These are phyloP conservation scores for Cetraspora pellucida DNA, from an alignment of 192 early-diverging fungal genomes.

Conservation along the genomic window DNA sequence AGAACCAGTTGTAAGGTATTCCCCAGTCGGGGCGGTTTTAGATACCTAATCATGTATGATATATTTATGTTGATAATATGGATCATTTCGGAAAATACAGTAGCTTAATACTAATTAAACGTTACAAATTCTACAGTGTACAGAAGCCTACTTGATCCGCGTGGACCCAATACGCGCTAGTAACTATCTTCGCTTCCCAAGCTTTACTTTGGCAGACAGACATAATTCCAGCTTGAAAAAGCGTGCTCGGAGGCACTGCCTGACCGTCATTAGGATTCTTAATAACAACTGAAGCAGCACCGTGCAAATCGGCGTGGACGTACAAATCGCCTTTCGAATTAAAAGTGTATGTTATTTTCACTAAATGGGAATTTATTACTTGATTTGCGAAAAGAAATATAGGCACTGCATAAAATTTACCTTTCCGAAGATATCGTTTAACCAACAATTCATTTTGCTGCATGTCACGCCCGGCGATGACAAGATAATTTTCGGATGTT, in stretches of 20 bases:
- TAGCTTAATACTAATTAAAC: background rate
- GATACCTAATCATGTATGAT: constrained; percentile 52
- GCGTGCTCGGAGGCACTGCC: constrained; percentile 83
- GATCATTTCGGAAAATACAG: background rate
- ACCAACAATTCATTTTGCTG: constrained; percentile 93
- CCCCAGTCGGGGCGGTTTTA: constrained; percentile 89
- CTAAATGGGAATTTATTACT: constrained; percentile 46
- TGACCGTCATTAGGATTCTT: constrained; percentile 71
- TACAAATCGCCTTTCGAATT: constrained; percentile 72
- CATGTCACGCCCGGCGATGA: constrained; percentile 91
- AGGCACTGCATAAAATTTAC: constrained; percentile 32
- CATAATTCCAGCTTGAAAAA: constrained; percentile 96
- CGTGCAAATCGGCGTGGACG: constrained; percentile 92
- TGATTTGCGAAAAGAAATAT: background rate
- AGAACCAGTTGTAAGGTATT: constrained; percentile 85
- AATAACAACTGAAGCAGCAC: constrained; percentile 86
- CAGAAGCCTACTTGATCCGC: constrained; percentile 60
- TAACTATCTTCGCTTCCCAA: constrained; percentile 97
- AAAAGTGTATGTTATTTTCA: background rate
- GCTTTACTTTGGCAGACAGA: constrained; percentile 91
- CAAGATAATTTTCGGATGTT: constrained; percentile 87
- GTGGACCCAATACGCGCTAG: constrained; percentile 92
- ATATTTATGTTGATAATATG: background rate
- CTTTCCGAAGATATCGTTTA: constrained; percentile 62
- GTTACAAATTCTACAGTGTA: no score